Percentiles rank a stretch among this genome's conserved stretches.
These are phyloP conservation scores for Huntiella decipiens DNA, from an alignment of 2,329 filamentous ascomycete genomes.

Conservation along the genomic window DNA sequence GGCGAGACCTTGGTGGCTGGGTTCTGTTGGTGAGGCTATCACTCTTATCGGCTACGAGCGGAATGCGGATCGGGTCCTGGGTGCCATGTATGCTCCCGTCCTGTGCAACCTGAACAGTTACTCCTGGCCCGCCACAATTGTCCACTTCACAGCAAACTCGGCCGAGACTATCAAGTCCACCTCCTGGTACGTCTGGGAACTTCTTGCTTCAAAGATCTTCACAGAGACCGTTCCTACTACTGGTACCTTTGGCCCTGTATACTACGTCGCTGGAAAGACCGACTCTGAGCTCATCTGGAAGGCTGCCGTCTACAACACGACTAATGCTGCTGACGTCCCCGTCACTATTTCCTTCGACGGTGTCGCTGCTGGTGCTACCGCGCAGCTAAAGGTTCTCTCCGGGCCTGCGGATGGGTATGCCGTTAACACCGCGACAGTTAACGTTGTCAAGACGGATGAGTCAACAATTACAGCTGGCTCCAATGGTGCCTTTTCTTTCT, in stretches of 20 bases:
- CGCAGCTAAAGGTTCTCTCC: conserved; percentile 26
- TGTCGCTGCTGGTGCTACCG: conserved; percentile 21
- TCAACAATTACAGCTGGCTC: conserved; percentile 22
- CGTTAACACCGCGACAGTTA: conserved; percentile 25
- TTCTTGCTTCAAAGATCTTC: conserved; percentile 27
- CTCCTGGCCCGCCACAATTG: conserved; percentile 32
- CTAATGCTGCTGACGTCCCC: conserved; percentile 24
- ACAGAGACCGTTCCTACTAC: conserved; percentile 27
- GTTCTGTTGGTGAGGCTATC: conserved; percentile 44
- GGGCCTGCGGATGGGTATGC: conserved; percentile 24
- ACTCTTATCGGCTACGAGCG: conserved; percentile 46
- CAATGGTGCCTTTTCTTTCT: conserved; percentile 31
- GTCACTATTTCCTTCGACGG: conserved; percentile 28
- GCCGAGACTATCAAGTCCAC: conserved; percentile 29
- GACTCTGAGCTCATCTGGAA: conserved; percentile 28
- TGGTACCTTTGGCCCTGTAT: conserved; percentile 26
- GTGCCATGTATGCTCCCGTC: conserved; percentile 27
- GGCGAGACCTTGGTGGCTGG: conserved; percentile 37
- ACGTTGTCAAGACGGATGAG: conserved; percentile 28
- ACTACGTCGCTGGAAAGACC: conserved; percentile 29
- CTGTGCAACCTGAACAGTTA: conserved; percentile 31
- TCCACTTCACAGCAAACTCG: conserved; percentile 29
- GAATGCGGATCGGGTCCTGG: conserved; percentile 39
- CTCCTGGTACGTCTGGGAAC: conserved; percentile 30
- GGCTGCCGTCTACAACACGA: conserved; percentile 33